phyloP scores from a whole-genome alignment of 495 filamentous ascomycete genomes.

The Penicillium flavigenum region DNA sequence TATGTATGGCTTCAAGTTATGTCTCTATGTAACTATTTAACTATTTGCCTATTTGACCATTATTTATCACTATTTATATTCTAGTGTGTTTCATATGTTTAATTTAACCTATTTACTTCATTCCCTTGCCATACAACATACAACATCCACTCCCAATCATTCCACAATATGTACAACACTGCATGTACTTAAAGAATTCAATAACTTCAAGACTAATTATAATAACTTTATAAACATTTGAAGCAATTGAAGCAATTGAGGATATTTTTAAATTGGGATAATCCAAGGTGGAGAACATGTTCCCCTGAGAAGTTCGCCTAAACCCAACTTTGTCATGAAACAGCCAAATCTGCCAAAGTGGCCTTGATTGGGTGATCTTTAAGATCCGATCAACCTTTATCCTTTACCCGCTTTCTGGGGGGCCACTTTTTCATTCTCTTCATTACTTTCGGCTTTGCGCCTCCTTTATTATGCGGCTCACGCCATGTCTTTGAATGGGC shows the following conservation, averaged over 20 bases:
- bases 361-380: slow-evolving; percentile 28
- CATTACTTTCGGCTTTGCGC: slow-evolving; percentile 18
- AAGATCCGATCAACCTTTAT: slow-evolving; percentile 23
- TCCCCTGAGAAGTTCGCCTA: slow-evolving; percentile 25
- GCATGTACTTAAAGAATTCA: too few species aligned
- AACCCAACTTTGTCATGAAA: slow-evolving; percentile 5
- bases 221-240: too few species aligned
- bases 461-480: slow-evolving; percentile 38
- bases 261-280: slow-evolving; percentile 25
- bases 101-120: neutral
- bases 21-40: too few species aligned
- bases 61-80: neutral
- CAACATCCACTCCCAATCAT: too few species aligned
- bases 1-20: neutral
- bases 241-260: too few species aligned
- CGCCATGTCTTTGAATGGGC: slow-evolving; percentile 94
- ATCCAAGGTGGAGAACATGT: slow-evolving; percentile 27
- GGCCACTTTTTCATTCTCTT: slow-evolving; percentile 4
- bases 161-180: too few species aligned
- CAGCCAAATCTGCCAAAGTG: neutral
- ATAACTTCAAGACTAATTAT: too few species aligned
- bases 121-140: too few species aligned
- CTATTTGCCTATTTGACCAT: too few species aligned
- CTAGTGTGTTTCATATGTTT: neutral
- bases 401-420: slow-evolving; percentile 16